Evolutionary conservation across 2,329 filamentous ascomycete genomes (phyloP).

Genomic region (Eutypa lata): DNA sequence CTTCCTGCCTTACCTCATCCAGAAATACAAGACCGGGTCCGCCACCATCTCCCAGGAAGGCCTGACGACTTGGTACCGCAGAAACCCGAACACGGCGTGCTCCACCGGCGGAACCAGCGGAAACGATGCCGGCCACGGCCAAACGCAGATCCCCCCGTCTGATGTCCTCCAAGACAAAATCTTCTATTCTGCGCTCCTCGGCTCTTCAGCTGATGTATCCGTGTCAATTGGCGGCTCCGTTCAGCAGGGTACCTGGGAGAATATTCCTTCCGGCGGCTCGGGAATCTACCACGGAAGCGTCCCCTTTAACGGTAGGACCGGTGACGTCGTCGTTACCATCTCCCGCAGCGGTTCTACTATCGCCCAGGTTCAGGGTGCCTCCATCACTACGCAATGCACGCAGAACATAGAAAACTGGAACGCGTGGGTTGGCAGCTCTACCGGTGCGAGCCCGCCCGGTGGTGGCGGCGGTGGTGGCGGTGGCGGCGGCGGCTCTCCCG

Average conservation of each 20-base stretch:
- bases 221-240: slow-evolving; percentile 31
- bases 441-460: neutral
- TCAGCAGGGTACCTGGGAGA: slow-evolving; percentile 24
- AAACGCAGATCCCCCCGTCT: slow-evolving; percentile 16
- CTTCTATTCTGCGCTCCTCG: slow-evolving; percentile 2
- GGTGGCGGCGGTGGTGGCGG: neutral
- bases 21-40: slow-evolving; percentile 43
- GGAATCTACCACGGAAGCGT: slow-evolving; percentile 33
- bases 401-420: slow-evolving; percentile 32
- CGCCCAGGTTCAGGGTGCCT: slow-evolving; percentile 19
- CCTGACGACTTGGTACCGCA: slow-evolving; percentile 32
- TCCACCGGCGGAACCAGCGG: slow-evolving; percentile 30
- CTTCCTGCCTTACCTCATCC: slow-evolving; percentile 48
- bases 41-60: slow-evolving; percentile 26
- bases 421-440: slow-evolving; percentile 30
- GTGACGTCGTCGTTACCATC: slow-evolving; percentile 24
- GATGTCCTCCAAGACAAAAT: slow-evolving; percentile 16
- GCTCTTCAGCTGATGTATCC: slow-evolving; percentile 22
- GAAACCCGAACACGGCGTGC: slow-evolving; percentile 23
- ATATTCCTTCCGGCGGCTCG: slow-evolving; percentile 23
- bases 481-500: neutral
- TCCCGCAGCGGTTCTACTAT: slow-evolving; percentile 16
- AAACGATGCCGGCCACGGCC: slow-evolving; percentile 22
- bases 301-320: slow-evolving; percentile 18
- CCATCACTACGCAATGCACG: slow-evolving; percentile 23